phyloP scores from a whole-genome alignment of 805 yeast species.

The Saccharomycopsis malanga region DNA sequence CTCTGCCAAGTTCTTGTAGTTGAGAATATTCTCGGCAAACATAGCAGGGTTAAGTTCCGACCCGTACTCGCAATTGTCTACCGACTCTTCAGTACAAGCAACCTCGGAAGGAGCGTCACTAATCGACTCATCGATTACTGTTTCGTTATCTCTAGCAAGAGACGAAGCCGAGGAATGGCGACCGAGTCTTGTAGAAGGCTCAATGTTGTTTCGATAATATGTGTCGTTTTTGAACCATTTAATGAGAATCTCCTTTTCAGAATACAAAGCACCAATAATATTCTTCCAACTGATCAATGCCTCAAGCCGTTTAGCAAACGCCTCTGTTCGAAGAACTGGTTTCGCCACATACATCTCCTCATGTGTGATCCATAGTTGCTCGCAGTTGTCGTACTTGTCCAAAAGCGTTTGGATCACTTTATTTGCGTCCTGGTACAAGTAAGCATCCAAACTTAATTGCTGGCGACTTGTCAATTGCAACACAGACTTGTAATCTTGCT shows the following conservation, averaged over 20 bases:
- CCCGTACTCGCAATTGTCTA: background rate
- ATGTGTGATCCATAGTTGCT: conserved; percentile 71
- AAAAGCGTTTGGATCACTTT: conserved; percentile 50
- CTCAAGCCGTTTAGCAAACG: conserved; percentile 58
- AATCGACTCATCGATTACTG: background rate
- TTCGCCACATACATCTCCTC: conserved; percentile 75
- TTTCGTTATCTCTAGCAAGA: background rate
- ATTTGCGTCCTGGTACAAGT: conserved; percentile 32
- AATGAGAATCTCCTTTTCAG: conserved; percentile 53
- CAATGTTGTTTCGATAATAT: background rate
- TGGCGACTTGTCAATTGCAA: conserved; percentile 7
- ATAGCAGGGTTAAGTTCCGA: conserved; percentile 14
- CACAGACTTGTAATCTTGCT: conserved; percentile 3
- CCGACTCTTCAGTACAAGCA: background rate
- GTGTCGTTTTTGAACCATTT: conserved; percentile 42
- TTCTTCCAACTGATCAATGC: conserved; percentile 82
- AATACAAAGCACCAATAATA: conserved; percentile 58
- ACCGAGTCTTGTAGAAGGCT: background rate
- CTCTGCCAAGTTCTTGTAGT: conserved; percentile 53
- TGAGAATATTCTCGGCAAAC: conserved; percentile 19
- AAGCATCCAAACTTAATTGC: conserved; percentile 6
- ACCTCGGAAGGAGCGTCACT: background rate
- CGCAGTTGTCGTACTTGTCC: conserved; percentile 56
- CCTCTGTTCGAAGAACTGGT: conserved; percentile 58
- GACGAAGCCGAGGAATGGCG: conserved; percentile 6